Evolutionary conservation across 2,329 filamentous ascomycete species (phyloP), one percentile per base, ranked within the genome.

Genomic region (Plenodomus lindquistii): DNA sequence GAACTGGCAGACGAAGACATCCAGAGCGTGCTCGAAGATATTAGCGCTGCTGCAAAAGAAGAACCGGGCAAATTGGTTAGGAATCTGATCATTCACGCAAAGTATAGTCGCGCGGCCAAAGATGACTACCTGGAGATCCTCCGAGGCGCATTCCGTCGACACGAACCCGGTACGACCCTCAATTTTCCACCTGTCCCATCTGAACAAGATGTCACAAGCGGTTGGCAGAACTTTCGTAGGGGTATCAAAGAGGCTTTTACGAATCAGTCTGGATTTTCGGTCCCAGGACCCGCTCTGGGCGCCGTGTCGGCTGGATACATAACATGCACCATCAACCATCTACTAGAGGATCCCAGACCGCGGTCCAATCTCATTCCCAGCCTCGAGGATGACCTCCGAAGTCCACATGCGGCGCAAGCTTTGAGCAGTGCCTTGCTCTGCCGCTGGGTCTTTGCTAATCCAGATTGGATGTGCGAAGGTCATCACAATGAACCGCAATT

Each of bases 401-500:
- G 48, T 19, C 47, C 47, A 29, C 45, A 54, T 5, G n/a, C 45
- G 2, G 47, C 41, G 6, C 52, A 52, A 19, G 11, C 43, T 1
- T 31, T 59, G 11, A 16, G 55, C 17, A 43, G 50, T 34, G 53
- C 53, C 13, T 17, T 56, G 10, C 29, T 62, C 11, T 56, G 48
- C 22, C 36, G 31, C 6, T 51, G 46, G 42, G 20, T 54, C 2
- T 57, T 60, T 22, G 16, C n/a, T 11, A 37, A 16, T 6, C 41
- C 52, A 16, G 44, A 50, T 34, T 19, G 42, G 2, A 51, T 53
- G 44, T 54, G 54, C 13, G 22, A 24, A 24, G 22, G 22, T 6
- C 22, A 13, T 31, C 16, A 16, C 2, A 42, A 50, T 13, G 41
- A 44, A n/a, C 13, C 35, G 16, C 37, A 36, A 19, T 36, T 46